phyloP scores from a whole-genome alignment of 2,329 filamentous ascomycete genomes.

The Macrophomina pseudophaseolina region DNA sequence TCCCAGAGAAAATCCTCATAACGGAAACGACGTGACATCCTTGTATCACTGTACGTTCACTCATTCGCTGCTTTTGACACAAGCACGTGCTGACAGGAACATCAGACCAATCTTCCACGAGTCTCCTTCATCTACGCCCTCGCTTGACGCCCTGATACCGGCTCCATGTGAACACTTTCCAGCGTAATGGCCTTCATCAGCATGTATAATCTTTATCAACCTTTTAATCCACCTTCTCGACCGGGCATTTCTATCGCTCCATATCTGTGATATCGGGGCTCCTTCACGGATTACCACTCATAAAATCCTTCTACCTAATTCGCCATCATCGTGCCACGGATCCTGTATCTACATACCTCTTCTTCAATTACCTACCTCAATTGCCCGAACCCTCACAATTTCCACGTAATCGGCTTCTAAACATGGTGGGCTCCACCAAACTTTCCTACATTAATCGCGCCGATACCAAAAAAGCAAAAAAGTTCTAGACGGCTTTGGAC shows the following conservation, averaged over 20 bases:
- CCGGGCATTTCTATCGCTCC: background rate
- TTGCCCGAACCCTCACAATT: background rate
- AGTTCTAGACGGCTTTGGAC: conserved; percentile 7
- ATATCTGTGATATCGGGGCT: background rate
- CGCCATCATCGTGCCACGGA: background rate
- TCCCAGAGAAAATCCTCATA: conserved; percentile 7
- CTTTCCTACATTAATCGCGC: background rate
- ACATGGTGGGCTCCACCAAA: background rate
- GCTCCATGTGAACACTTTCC: background rate
- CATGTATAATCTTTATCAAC: conserved; percentile 13
- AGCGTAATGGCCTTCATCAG: background rate
- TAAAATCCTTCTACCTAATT: background rate
- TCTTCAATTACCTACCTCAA: conserved; percentile 5
- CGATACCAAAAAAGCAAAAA: background rate
- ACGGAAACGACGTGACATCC: background rate
- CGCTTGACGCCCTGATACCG: background rate
- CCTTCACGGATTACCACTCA: background rate
- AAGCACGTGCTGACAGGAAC: background rate
- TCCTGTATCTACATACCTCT: background rate
- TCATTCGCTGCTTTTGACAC: background rate
- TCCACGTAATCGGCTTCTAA: background rate
- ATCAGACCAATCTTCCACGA: background rate
- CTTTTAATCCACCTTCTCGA: conserved; percentile 1
- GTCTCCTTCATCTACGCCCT: background rate
- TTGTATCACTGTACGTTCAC: background rate